phyloP scores from a whole-genome alignment of 768 basidiomycete species.

The Leucocoprinus leucothites region DNA sequence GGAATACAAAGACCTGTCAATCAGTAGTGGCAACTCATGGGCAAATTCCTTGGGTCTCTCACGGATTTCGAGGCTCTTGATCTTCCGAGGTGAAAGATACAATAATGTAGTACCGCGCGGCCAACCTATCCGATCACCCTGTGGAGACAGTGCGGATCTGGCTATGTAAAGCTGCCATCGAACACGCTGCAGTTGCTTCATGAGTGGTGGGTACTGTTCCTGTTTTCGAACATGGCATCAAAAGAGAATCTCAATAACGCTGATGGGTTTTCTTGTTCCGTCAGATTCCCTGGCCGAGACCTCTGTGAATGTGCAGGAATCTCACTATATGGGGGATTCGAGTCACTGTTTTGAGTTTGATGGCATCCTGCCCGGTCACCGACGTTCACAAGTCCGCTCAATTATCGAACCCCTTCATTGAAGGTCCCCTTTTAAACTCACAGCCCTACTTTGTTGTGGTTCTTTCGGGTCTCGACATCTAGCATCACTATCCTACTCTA shows the following conservation, averaged over 20 bases:
- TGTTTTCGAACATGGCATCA: not conserved
- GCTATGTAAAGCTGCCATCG: slow-evolving; percentile 9
- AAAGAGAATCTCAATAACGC: not conserved
- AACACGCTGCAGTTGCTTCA: slow-evolving; percentile 4
- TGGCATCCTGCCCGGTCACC: slow-evolving; percentile 3
- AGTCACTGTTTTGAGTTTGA: slow-evolving; percentile 20
- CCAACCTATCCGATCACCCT: slow-evolving; percentile 27
- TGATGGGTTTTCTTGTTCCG: slow-evolving; percentile 1
- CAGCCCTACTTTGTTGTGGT: slow-evolving; percentile 17
- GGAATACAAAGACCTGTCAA: no score
- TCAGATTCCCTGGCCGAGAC: not conserved
- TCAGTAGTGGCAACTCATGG: no score
- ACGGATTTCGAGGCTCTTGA: slow-evolving; percentile 22
- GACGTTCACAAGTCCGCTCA: slow-evolving; percentile 6
- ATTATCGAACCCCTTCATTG: slow-evolving; percentile 23
- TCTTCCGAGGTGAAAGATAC: slow-evolving; percentile 3
- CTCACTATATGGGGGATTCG: slow-evolving; percentile 26
- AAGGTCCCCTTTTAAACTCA: slow-evolving; percentile 38
- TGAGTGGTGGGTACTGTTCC: not conserved
- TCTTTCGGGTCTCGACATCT: slow-evolving; percentile 24
- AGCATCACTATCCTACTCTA: slow-evolving; percentile 31
- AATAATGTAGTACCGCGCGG: slow-evolving; percentile 19
- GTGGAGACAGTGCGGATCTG: slow-evolving; percentile 26
- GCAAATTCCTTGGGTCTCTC: not conserved
- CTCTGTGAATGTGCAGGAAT: slow-evolving; percentile 22